A percentile compares a stretch with the other conserved stretches of the same genome.
These are phyloP conservation scores for Aspergillus sp. DNA, from an alignment of 2,329 filamentous ascomycete species.

Conservation along the genomic window DNA sequence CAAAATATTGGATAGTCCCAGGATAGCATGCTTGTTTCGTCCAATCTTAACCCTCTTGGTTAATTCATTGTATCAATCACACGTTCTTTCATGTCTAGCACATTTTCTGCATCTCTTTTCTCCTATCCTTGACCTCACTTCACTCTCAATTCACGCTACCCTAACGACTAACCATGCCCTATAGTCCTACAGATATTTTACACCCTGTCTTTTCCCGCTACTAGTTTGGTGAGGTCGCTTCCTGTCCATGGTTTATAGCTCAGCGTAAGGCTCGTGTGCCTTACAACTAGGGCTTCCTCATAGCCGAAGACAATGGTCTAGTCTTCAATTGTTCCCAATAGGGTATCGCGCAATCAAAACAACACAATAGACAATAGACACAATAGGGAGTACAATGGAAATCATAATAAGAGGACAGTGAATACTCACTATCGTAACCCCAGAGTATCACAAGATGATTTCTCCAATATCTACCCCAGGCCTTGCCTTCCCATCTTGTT, in stretches of 20 bases:
- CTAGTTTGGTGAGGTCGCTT: background rate
- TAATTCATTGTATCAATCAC: background rate
- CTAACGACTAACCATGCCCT: background rate
- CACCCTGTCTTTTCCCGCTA: background rate
- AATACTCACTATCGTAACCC: background rate
- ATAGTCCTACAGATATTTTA: background rate
- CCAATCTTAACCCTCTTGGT: background rate
- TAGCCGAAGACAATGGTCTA: too few relatives aligned
- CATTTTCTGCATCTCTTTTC: background rate
- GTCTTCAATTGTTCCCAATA: too few relatives aligned
- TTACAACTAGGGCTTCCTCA: too few relatives aligned
- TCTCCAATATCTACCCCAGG: background rate
- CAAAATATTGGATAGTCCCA: too few relatives aligned
- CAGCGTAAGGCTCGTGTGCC: too few relatives aligned
- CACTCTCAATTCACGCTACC: background rate
- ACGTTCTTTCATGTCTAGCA: background rate
- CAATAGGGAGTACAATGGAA: background rate
- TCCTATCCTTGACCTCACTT: background rate
- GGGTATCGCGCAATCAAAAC: too few relatives aligned
- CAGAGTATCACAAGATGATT: background rate
- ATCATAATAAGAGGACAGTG: background rate
- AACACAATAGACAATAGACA: background rate
- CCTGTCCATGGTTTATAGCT: too few relatives aligned
- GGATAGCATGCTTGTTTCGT: too few relatives aligned
- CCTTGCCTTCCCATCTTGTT: background rate